Evolutionary conservation across 1,139 yeast genomes (phyloP).

Genomic region (Pichia sp.): DNA sequence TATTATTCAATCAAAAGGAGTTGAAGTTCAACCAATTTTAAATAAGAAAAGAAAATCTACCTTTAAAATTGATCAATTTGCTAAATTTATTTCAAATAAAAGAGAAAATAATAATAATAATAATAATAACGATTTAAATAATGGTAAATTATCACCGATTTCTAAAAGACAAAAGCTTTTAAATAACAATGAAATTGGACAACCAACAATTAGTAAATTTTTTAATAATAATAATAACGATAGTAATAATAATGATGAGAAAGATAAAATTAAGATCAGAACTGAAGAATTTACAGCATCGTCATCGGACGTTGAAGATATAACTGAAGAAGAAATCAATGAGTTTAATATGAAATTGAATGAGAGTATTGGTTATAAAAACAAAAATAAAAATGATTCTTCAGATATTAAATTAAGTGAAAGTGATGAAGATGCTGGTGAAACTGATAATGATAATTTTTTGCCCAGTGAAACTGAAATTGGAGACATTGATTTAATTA

Average conservation of each 20-base stretch:
- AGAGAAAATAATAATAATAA: background rate
- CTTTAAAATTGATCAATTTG: constrained; percentile 10
- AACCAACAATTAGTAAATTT: constrained; percentile 12
- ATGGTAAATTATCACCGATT: constrained; percentile 17
- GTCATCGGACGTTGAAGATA: constrained; percentile 16
- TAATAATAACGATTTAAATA: too few species aligned
- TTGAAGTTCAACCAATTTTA: constrained; percentile 4
- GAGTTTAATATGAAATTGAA: constrained; percentile 10
- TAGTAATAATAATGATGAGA: background rate
- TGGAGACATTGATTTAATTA: constrained; percentile 10
- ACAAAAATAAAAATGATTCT: background rate
- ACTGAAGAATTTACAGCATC: constrained; percentile 12
- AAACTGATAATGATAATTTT: background rate
- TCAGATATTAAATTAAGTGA: constrained; percentile 13
- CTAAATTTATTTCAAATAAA: constrained; percentile 7
- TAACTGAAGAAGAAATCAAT: constrained; percentile 12
- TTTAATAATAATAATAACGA: constrained; percentile 11
- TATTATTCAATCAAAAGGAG: background rate
- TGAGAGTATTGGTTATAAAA: background rate
- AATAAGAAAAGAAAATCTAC: constrained; percentile 11
- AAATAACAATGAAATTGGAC: constrained; percentile 11
- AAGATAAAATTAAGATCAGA: background rate
- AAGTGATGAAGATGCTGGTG: constrained; percentile 7
- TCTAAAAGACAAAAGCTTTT: constrained; percentile 25
- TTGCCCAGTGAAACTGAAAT: constrained; percentile 10